phyloP scores from a whole-genome alignment of 1,284 basidiomycete species.

The Filobasidium uniguttulatum region DNA sequence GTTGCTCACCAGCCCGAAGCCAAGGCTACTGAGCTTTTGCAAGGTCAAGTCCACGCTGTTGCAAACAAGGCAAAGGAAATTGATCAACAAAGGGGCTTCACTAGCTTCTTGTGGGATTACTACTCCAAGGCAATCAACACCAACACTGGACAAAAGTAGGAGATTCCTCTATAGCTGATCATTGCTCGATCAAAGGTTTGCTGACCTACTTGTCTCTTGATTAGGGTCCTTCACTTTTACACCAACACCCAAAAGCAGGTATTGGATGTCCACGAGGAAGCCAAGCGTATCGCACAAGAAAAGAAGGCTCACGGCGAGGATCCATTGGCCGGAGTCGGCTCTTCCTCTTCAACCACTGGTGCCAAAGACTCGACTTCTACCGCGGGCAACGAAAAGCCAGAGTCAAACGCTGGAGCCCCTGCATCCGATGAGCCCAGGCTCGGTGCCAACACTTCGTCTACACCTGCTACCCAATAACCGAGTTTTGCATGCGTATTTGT shows the following conservation, averaged over 20 bases:
- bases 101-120: constrained; percentile 58
- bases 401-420: too few species aligned
- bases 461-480: too few species aligned
- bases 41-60: constrained; percentile 43
- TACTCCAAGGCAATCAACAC: constrained; percentile 61
- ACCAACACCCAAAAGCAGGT: constrained; percentile 60
- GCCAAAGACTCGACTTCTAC: too few species aligned
- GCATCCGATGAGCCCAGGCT: too few species aligned
- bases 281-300: constrained; percentile 36
- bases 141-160: constrained; percentile 57
- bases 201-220: not conserved
- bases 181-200: not conserved
- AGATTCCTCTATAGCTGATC: constrained; percentile 12
- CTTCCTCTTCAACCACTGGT: too few species aligned
- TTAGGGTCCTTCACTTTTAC: constrained; percentile 41
- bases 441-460: too few species aligned
- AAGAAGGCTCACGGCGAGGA: constrained; percentile 11
- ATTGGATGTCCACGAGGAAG: constrained; percentile 44
- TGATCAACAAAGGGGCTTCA: constrained; percentile 66
- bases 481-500: too few species aligned
- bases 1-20: constrained; percentile 32
- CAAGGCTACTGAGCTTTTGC: constrained; percentile 59
- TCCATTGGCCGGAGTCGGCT: too few species aligned
- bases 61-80: constrained; percentile 54
- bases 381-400: too few species aligned